Evolutionary conservation across 371 early-diverging fungal genomes (phyloP), one percentile per base, ranked within the genome.

Genomic region (Apophysomyces elegans): DNA sequence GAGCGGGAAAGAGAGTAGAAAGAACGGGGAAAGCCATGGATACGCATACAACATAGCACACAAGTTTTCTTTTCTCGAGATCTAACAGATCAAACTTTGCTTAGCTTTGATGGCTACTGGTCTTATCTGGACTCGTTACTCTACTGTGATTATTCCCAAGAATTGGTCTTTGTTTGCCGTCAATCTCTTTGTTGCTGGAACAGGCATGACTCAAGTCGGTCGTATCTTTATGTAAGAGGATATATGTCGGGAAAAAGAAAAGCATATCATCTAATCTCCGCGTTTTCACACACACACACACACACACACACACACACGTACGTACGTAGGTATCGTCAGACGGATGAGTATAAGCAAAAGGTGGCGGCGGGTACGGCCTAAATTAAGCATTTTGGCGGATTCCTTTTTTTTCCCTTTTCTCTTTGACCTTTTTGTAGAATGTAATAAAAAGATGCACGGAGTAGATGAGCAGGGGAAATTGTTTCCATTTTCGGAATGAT

Each of bases 41-140:
- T 26, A 26, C 32, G 32, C 32, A 26, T 26, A 26, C 32, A 26
- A 26, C 1, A 3, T 26, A 3, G 32, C 32, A 26, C 32, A 26
- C 32, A 26, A 26, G 2, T 26, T 26, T 26, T 26, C 2, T 26
- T 26, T 26, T 26, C 32, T 26, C 32, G 32, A 26, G 32, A 26
- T 26, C 36, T 13, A 47, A 8, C 36, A 56, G 18, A 12, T 36
- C 2, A 9, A 6, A 37, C 43, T 11, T 69, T 58, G 35, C 83
- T 26, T 26, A 84, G 94, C 97, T 13, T 84, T 97, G 70, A 88
- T 96, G 26, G 94, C 95, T 59, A 97, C 98, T 21, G 98, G 98
- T 59, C 64, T 95, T 65, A 98, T 97, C 75, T 98, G 98, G 98
- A 89, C 94, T 32, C 92, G 98, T 56, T 98, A 96, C 80, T 93